These are phyloP conservation scores for Globisporangium emineosum DNA, from an alignment of 352 stramenopile genomes.

Conservation along the genomic window DNA sequence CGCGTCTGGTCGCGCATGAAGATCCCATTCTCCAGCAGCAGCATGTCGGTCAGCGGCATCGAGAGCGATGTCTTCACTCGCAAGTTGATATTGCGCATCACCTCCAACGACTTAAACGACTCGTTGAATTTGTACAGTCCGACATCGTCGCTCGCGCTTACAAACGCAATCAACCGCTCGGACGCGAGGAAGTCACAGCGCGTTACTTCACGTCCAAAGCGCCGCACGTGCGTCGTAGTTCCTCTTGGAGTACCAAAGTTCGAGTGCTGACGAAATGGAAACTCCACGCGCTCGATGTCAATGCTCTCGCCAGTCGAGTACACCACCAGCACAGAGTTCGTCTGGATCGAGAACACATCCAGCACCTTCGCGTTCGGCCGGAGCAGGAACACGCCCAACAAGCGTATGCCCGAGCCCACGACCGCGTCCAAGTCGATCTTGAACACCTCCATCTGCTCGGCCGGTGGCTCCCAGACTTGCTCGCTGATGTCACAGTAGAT, in stretches of 20 bases:
- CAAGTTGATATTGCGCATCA: conserved; percentile 10
- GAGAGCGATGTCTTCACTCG: conserved; percentile 19
- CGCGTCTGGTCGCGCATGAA: conserved; percentile 32
- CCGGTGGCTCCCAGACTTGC: conserved; percentile 15
- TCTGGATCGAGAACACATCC: conserved; percentile 12
- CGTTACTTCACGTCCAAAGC: conserved; percentile 7
- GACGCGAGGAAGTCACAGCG: conserved; percentile 6
- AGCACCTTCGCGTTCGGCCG: conserved; percentile 3
- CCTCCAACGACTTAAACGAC: conserved; percentile 16
- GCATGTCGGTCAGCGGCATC: conserved; percentile 12
- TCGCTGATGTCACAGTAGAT: conserved; percentile 12
- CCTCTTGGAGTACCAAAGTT: background rate
- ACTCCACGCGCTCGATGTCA: conserved; percentile 14
- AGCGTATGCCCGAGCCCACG: background rate
- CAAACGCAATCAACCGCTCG: conserved; percentile 13
- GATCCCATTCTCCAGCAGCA: conserved; percentile 21
- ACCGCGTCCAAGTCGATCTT: conserved; percentile 10
- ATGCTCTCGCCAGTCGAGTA: background rate
- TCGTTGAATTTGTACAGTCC: conserved; percentile 22
- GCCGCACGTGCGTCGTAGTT: background rate
- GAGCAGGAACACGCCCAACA: conserved; percentile 9
- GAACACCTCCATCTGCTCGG: conserved; percentile 15
- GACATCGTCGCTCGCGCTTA: background rate
- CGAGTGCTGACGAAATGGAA: background rate
- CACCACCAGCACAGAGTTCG: conserved; percentile 9